Evolutionary conservation across 768 basidiomycete species (phyloP).

Genomic region (Boletus rufocinnamomeus): DNA sequence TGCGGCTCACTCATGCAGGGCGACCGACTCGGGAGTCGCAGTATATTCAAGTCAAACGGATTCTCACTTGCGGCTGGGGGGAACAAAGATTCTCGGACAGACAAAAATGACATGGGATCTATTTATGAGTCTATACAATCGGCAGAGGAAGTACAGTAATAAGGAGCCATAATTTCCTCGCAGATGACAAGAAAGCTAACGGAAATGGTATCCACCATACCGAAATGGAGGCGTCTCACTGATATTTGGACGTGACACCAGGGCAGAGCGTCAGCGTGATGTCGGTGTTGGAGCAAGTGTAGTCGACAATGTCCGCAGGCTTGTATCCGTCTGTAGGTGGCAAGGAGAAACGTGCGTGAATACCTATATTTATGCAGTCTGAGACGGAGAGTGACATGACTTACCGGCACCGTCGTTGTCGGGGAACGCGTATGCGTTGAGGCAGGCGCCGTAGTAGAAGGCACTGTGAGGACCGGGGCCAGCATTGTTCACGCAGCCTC

Average conservation of each 20-base stretch:
- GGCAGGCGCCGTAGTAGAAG: constrained; percentile 32
- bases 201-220: not conserved
- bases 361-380: not conserved
- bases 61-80: not conserved
- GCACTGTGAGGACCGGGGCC: constrained; percentile 34
- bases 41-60: no score
- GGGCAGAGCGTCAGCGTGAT: constrained; percentile 36
- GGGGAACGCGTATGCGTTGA: constrained; percentile 36
- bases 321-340: constrained; percentile 22
- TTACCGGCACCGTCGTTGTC: constrained; percentile 35
- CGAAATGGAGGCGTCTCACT: not conserved
- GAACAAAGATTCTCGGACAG: not conserved
- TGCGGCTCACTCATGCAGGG: no score
- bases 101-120: not conserved
- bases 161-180: not conserved
- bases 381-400: not conserved
- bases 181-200: not conserved
- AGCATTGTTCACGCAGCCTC: constrained; percentile 30
- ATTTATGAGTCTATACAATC: not conserved
- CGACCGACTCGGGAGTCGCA: no score
- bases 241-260: constrained; percentile 21
- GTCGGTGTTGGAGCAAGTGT: constrained; percentile 29
- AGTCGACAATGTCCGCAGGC: constrained; percentile 34
- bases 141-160: not conserved
- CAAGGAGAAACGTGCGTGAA: not conserved